Percentiles rank a stretch among this genome's conserved stretches.
phyloP scores from a whole-genome alignment of 805 yeast species.

The Wickerhamomyces canadensis region DNA sequence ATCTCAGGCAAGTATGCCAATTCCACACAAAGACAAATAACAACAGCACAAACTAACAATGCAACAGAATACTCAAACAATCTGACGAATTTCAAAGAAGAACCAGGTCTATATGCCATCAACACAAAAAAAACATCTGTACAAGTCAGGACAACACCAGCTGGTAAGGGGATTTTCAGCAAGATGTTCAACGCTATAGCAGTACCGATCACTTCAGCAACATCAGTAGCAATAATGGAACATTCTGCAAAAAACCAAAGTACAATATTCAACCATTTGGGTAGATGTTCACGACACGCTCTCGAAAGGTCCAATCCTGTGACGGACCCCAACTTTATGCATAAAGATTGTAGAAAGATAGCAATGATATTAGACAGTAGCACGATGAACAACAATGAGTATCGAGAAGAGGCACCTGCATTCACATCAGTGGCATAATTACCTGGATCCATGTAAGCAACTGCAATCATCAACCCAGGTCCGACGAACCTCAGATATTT shows the following conservation, averaged over 20 bases:
- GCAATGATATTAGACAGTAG: constrained; percentile 81
- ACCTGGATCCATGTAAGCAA: constrained; percentile 93
- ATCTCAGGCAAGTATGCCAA: constrained; percentile 46
- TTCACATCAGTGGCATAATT: constrained; percentile 86
- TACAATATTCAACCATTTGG: constrained; percentile 55
- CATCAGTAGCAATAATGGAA: constrained; percentile 87
- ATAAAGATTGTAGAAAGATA: constrained; percentile 71
- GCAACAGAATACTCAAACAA: constrained; percentile 75
- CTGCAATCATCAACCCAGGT: constrained; percentile 83
- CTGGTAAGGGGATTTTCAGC: constrained; percentile 64
- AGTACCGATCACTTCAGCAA: constrained; percentile 93
- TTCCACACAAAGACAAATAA: constrained; percentile 73
- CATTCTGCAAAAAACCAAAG: constrained; percentile 78
- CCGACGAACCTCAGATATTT: constrained; percentile 72
- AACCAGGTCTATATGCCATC: constrained; percentile 73
- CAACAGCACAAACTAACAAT: constrained; percentile 64
- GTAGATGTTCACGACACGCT: constrained; percentile 69
- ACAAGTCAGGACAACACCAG: constrained; percentile 76
- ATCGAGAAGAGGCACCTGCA: constrained; percentile 79
- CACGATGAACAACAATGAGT: constrained; percentile 65
- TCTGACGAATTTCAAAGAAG: constrained; percentile 66
- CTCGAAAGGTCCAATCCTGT: constrained; percentile 88
- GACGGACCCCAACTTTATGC: constrained; percentile 82
- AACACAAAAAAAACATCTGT: constrained; percentile 76
- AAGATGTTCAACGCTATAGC: constrained; percentile 81